Percentiles rank a stretch among this genome's conserved stretches.
Conservation (phyloP, 441 rosid genomes). For the Erysimum pusillum region DNA sequence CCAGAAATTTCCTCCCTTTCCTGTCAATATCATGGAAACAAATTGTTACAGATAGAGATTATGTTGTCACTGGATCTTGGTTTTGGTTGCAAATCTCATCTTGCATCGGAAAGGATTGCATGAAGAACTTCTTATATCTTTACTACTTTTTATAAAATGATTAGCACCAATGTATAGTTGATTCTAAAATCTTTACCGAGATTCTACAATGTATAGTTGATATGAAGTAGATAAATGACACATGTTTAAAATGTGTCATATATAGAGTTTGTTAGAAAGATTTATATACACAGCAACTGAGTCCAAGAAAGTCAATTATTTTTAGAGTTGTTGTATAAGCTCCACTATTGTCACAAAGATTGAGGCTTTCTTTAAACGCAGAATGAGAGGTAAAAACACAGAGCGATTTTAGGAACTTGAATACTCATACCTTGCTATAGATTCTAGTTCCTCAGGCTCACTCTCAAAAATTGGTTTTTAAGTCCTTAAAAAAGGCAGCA, state of each 20-base stretch:
- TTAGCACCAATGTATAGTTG: too few species aligned
- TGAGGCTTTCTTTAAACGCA: background rate
- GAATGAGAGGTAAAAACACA: background rate
- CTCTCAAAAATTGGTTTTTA: background rate
- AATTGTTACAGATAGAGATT: background rate
- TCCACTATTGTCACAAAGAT: background rate
- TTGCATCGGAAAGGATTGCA: too few species aligned
- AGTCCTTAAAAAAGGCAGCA: background rate
- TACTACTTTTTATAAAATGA: too few species aligned
- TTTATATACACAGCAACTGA: too few species aligned
- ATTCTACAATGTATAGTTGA: background rate
- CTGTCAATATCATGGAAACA: background rate
- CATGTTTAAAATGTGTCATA: background rate
- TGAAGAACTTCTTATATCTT: too few species aligned
- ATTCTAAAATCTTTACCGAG: too few species aligned
- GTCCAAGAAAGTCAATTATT: too few species aligned
- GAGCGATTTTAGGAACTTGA: background rate
- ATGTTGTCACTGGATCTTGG: background rate
- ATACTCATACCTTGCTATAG: background rate
- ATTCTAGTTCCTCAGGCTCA: background rate
- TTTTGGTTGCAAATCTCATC: background rate
- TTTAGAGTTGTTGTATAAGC: background rate
- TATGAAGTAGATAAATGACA: background rate
- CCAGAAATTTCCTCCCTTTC: background rate
- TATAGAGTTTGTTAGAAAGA: too few species aligned